A percentile compares a stretch with the other conserved stretches of the same genome.
Conservation (phyloP, 192 early-diverging fungal species). For the Backusella tuberculispora region DNA sequence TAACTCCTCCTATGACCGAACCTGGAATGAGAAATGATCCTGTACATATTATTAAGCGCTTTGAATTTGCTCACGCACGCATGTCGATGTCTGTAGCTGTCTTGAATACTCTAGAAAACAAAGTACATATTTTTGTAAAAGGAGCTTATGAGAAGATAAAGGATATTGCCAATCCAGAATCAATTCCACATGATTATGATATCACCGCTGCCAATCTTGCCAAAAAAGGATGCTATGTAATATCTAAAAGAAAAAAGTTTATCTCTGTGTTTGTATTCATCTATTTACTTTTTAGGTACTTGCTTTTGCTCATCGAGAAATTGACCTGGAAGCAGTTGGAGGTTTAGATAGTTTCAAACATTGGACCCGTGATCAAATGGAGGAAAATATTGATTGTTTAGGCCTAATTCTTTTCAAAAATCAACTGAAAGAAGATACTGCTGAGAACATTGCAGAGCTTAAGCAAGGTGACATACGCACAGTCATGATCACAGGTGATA, state of each 20-base stretch:
- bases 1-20: slow-evolving; percentile 32
- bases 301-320: slow-evolving; percentile 60
- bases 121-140: slow-evolving; percentile 66
- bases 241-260: slow-evolving; percentile 3
- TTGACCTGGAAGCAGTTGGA: slow-evolving; percentile 44
- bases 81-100: slow-evolving; percentile 72
- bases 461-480: slow-evolving; percentile 68
- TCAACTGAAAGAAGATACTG: slow-evolving; percentile 73
- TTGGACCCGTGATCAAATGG: slow-evolving; percentile 62
- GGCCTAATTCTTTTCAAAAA: slow-evolving; percentile 79
- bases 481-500: slow-evolving; percentile 87
- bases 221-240: slow-evolving; percentile 73
- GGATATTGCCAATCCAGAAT: slow-evolving; percentile 49
- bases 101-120: slow-evolving; percentile 52
- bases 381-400: slow-evolving; percentile 54
- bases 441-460: slow-evolving; percentile 67
- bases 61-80: slow-evolving; percentile 70
- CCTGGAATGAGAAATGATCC: slow-evolving; percentile 25
- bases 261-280: not conserved
- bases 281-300: slow-evolving; percentile 42
- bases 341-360: slow-evolving; percentile 35
- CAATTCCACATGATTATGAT: slow-evolving; percentile 63
- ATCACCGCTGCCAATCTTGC: slow-evolving; percentile 56
- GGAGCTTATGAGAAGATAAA: slow-evolving; percentile 75
- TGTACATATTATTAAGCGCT: slow-evolving; percentile 62